Evolutionary conservation across 176 grass and related monocot genomes (phyloP), one percentile per base, ranked within the genome.

Genomic region (Oryza brachyantha): DNA sequence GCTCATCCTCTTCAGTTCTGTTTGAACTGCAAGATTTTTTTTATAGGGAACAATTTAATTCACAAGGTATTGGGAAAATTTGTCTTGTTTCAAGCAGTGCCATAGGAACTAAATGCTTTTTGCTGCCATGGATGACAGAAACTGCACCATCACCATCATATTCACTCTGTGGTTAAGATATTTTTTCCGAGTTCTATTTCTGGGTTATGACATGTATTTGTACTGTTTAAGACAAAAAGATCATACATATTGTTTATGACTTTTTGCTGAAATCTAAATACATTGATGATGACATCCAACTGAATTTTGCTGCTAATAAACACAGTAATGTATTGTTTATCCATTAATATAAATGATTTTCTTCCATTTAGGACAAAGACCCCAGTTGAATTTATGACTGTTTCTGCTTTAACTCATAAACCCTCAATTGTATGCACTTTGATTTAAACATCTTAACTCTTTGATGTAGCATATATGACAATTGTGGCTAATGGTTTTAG

Each of bases 241-340:
- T 21, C 32, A 1, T 40, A 88, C 68, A 52, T 46, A 21, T 6
- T 74, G 39, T 32, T 48, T 52, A 16, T 79, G 31, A 32, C 48
- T 52, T 79, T 12, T 28, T 68, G 38, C 73, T 79, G 19, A 66
- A 68, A 69, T 74, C 61, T 62, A 52, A 88, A 69, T 55, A 40
- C 7, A 16, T n/a, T 8, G 81, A 84, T 9, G 39, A 73, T 75
- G 81, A 75, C 81, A 75, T 55, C 63, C 54, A 88, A 84, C 86
- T 84, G 32, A 32, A 26, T 88, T 88, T 88, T 79, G 27, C 37
- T 79, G 86, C 75, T 84, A 74, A 61, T 88, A 84, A 82, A 74
- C 54, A 61, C 21, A 58, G 10, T 26, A 29, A 54, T 41, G 48
- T 74, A 26, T 31, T 72, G 27, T 88, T 48, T 25, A 68, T 21